Evolutionary conservation across 2,329 filamentous ascomycete genomes (phyloP), one percentile per base, ranked within the genome.

Genomic region (Hypomyces perniciosus): DNA sequence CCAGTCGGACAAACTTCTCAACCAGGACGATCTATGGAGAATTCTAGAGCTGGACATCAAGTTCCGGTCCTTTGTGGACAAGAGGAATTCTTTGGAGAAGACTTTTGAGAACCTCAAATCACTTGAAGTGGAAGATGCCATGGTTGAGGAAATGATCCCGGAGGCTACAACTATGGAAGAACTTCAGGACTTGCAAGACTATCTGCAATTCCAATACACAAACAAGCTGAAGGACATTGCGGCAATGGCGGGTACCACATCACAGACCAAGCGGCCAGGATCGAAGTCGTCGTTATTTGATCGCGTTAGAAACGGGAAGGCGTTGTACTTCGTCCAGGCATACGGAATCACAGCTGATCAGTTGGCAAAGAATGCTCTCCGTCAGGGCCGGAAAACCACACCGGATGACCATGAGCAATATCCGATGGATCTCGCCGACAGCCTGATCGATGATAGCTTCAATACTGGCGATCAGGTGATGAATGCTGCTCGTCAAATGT

Each of bases 1-100:
- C 51, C 79, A 76, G 53, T 90, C 91, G 1, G 88, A 95, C 69
- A 95, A 95, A 68, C 79, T 99, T 1, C 76, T 99, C 37, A 91
- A 86, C 54, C 92, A 96, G 70, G 88, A 90, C 57, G 92, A 99
- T 61, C 73, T 99, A 3, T 99, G 93, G 93, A 86, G 90, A 49
- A 90, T 99, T 46, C 81, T 97, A 39, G 93, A 99, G 61, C 79
- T 95, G 48, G 93, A 99, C 65, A 84, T 97, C 64, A 96, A 96
- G 67, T 99, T 95, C 68, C 85, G 91, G 44, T 93, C 91, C 2
- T 81, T 97, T 49, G 79, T 95, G 42, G 93, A 99, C 62, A 96
- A 96, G 74, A 84, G 92, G 35, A 92, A 92, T 60, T 81, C 88
- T 2, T 79, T 99, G 10, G 84, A 91, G 61, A 87, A 82, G 69